A percentile compares a stretch with the other conserved stretches of the same genome.
phyloP scores from a whole-genome alignment of 2,329 filamentous ascomycete genomes.

The Periconia sp. region DNA sequence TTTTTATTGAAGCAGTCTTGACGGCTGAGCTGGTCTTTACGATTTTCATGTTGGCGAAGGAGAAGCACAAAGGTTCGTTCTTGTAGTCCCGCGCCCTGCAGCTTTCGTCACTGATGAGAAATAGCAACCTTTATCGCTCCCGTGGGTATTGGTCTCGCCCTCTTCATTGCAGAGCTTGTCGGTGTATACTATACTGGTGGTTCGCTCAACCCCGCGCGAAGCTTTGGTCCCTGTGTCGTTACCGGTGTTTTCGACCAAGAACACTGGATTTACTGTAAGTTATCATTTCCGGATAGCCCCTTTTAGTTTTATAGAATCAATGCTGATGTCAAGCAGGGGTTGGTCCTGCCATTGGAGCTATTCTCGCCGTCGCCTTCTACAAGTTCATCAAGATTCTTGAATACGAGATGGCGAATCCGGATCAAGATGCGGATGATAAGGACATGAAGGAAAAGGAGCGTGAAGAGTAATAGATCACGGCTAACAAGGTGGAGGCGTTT shows the following conservation, averaged over 20 bases:
- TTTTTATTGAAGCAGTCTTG: constrained; percentile 50
- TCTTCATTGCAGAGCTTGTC: constrained; percentile 65
- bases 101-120: not conserved
- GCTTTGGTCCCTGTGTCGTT: constrained; percentile 52
- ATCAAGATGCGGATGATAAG: constrained; percentile 30
- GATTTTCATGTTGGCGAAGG: constrained; percentile 65
- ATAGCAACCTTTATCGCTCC: constrained; percentile 70
- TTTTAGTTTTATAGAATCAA: not conserved
- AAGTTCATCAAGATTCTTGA: constrained; percentile 50
- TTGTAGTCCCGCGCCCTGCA: not conserved
- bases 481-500: too few relatives aligned
- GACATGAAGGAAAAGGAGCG: constrained; percentile 11
- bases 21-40: constrained; percentile 40
- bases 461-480: not conserved
- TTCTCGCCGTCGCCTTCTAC: constrained; percentile 57
- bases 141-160: constrained; percentile 70
- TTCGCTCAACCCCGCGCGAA: constrained; percentile 52
- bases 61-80: constrained; percentile 64
- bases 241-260: constrained; percentile 45
- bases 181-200: constrained; percentile 55
- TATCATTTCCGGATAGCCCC: constrained; percentile 2
- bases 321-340: constrained; percentile 36
- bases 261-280: constrained; percentile 55
- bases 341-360: constrained; percentile 46
- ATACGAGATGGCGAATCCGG: constrained; percentile 39